Conservation (phyloP, 2,329 filamentous ascomycete species). For the Venturia pyrina region DNA sequence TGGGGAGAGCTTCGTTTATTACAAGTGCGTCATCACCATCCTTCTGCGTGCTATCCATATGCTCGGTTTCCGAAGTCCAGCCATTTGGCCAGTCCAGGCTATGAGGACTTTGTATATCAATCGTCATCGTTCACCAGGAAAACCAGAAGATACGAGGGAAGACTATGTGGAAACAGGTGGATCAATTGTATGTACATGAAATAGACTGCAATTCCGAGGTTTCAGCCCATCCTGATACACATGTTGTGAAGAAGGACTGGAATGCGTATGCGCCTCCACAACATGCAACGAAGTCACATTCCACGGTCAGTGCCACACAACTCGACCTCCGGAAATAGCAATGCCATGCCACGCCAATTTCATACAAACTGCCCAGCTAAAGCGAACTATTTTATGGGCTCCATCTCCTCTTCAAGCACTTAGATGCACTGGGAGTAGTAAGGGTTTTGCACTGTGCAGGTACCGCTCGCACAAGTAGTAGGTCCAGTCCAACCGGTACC, state of each 20-base stretch:
- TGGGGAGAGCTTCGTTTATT: not conserved
- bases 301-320: not conserved
- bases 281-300: not conserved
- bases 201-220: not conserved
- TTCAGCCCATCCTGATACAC: not conserved
- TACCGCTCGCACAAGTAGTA: not conserved
- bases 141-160: not conserved
- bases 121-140: not conserved
- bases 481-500: not conserved
- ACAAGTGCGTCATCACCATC: not conserved
- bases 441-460: not conserved
- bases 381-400: not conserved
- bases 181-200: conserved; percentile 5
- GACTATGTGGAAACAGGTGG: not conserved
- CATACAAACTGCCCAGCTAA: not conserved
- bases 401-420: not conserved
- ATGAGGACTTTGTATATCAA: not conserved
- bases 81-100: not conserved
- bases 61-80: not conserved
- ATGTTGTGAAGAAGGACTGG: not conserved
- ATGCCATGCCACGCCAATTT: not conserved
- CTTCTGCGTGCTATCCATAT: not conserved
- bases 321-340: not conserved
- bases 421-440: not conserved
- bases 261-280: not conserved